phyloP scores from a whole-genome alignment of 257 asterid genomes.

The Petunia secreta region DNA sequence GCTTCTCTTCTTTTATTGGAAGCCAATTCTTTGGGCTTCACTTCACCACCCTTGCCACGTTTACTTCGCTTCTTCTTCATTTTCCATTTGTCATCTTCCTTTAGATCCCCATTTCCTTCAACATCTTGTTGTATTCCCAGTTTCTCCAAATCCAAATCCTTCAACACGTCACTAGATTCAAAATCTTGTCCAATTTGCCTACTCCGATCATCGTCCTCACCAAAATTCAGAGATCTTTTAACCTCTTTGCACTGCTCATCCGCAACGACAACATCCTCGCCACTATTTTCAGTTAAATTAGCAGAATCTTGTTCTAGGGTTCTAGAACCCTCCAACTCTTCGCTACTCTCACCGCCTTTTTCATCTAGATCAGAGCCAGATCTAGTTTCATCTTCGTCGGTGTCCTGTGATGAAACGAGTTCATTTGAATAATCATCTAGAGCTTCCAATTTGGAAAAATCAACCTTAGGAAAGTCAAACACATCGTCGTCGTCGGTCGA shows the following conservation, averaged over 20 bases:
- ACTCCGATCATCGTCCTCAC: background rate
- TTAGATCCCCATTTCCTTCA: constrained; percentile 20
- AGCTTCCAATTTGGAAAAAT: constrained; percentile 41
- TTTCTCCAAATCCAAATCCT: constrained; percentile 24
- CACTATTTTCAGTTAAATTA: constrained; percentile 41
- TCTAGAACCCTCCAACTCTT: constrained; percentile 32
- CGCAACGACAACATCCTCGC: constrained; percentile 3
- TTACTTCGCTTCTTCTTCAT: constrained; percentile 50
- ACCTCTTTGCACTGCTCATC: constrained; percentile 9
- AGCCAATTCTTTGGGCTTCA: constrained; percentile 34
- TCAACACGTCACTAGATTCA: constrained; percentile 44
- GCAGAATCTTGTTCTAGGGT: constrained; percentile 26
- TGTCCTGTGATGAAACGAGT: constrained; percentile 35
- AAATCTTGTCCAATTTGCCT: constrained; percentile 30
- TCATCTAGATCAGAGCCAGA: constrained; percentile 29
- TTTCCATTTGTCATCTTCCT: constrained; percentile 29
- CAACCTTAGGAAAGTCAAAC: constrained; percentile 37
- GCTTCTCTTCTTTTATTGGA: constrained; percentile 61
- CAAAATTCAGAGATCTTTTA: constrained; percentile 21
- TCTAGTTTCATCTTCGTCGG: constrained; percentile 33
- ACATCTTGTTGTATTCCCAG: constrained; percentile 31
- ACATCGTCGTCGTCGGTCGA: constrained; percentile 32
- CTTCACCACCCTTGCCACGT: constrained; percentile 34
- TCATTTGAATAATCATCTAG: constrained; percentile 46
- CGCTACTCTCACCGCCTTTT: constrained; percentile 20